A percentile compares a stretch with the other conserved stretches of the same genome.
Evolutionary conservation across 805 yeast species (phyloP).

Genomic region (Teunomyces lycoperdinae): DNA sequence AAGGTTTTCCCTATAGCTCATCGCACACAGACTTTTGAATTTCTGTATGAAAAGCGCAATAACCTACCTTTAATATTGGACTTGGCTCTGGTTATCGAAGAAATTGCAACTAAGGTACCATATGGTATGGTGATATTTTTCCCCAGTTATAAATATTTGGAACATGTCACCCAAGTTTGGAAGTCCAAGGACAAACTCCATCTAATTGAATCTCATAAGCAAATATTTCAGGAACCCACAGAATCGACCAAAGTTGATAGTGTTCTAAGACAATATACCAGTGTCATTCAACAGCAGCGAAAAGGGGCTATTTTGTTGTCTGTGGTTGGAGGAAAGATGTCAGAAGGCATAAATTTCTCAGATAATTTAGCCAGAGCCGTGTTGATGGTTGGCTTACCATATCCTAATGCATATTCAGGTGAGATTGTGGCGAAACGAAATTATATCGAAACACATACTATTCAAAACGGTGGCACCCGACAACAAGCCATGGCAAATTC

Average conservation of each 20-base stretch:
- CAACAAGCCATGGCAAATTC: slow-evolving; percentile 48
- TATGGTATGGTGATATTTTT: slow-evolving; percentile 78
- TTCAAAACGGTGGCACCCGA: slow-evolving; percentile 45
- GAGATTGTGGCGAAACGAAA: slow-evolving; percentile 71
- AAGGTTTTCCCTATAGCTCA: slow-evolving; percentile 52
- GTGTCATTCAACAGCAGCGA: slow-evolving; percentile 27
- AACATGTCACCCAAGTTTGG: slow-evolving; percentile 55
- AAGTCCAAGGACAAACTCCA: slow-evolving; percentile 35
- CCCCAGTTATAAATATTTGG: slow-evolving; percentile 77
- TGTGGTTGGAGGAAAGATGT: slow-evolving; percentile 89
- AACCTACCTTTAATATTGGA: slow-evolving; percentile 41
- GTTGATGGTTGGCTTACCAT: slow-evolving; percentile 84
- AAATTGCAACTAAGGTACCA: slow-evolving; percentile 50
- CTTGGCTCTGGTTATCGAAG: slow-evolving; percentile 49
- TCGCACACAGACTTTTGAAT: slow-evolving; percentile 43
- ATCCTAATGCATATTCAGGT: slow-evolving; percentile 79
- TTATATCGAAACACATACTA: slow-evolving; percentile 55
- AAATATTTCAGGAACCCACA: slow-evolving; percentile 55
- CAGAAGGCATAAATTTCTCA: slow-evolving; percentile 91
- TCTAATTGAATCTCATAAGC: slow-evolving; percentile 29
- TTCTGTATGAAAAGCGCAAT: slow-evolving; percentile 66
- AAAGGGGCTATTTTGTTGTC: slow-evolving; percentile 71
- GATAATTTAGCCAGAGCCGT: slow-evolving; percentile 87
- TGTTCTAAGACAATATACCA: slow-evolving; percentile 51
- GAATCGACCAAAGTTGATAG: slow-evolving; percentile 40